Evolutionary conservation across 352 stramenopile genomes (phyloP).

Genomic region (Pythium angustatum): DNA sequence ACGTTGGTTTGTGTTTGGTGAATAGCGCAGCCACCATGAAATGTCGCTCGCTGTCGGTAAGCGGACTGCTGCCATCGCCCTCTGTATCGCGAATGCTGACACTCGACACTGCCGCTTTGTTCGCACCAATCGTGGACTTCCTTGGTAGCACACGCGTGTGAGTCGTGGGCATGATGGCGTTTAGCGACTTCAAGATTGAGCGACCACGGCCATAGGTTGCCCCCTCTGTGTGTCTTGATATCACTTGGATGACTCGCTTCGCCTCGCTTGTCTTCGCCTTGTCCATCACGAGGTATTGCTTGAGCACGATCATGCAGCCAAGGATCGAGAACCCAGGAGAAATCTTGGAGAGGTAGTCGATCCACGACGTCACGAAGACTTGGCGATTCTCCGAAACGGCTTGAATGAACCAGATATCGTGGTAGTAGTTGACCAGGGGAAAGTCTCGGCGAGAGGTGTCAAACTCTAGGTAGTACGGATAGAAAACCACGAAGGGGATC

Average conservation of each 20-base stretch:
- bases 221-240: neutral
- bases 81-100: neutral
- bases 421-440: constrained; percentile 21
- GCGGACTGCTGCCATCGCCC: neutral
- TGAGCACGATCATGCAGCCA: neutral
- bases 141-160: neutral
- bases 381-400: constrained; percentile 21
- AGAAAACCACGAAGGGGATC: constrained; percentile 20
- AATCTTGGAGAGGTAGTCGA: constrained; percentile 16
- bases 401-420: constrained; percentile 28
- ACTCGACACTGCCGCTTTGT: neutral
- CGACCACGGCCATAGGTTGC: neutral
- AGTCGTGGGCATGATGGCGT: neutral
- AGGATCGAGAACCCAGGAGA: constrained; percentile 8
- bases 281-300: neutral
- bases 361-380: constrained; percentile 23
- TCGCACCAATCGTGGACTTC: neutral
- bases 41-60: neutral
- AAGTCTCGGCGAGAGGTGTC: constrained; percentile 13
- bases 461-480: constrained; percentile 21
- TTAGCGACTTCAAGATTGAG: neutral
- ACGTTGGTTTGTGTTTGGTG: neutral
- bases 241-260: neutral
- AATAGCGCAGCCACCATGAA: neutral
- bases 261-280: neutral